These are phyloP conservation scores for Phytopythium litorale DNA, from an alignment of 352 stramenopile genomes.

Conservation along the genomic window DNA sequence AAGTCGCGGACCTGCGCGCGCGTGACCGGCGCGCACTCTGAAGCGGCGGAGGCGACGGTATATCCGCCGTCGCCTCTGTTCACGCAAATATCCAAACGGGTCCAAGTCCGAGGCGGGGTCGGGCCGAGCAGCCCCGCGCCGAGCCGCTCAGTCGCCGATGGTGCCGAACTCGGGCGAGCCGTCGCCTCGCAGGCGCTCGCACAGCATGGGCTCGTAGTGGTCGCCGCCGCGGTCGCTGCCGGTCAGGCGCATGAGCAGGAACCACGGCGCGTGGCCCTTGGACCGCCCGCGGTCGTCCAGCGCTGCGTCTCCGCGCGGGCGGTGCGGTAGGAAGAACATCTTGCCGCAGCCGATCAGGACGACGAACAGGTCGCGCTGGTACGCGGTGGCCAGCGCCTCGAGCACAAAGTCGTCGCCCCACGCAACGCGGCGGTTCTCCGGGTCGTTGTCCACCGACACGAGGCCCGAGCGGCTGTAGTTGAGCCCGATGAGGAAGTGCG, in stretches of 20 bases:
- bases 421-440: constrained; percentile 71
- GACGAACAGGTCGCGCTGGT: constrained; percentile 87
- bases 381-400: constrained; percentile 80
- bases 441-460: constrained; percentile 80
- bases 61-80: not conserved
- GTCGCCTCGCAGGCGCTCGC: constrained; percentile 75
- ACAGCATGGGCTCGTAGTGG: constrained; percentile 88
- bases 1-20: not conserved
- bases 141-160: constrained; percentile 59
- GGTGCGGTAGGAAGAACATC: constrained; percentile 87
- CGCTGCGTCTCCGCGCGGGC: constrained; percentile 40
- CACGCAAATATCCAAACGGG: not conserved
- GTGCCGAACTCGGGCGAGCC: constrained; percentile 79
- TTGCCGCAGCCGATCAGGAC: constrained; percentile 84
- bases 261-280: constrained; percentile 82
- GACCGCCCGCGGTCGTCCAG: constrained; percentile 46
- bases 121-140: not conserved
- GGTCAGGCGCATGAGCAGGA: constrained; percentile 85
- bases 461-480: constrained; percentile 78
- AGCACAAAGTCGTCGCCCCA: constrained; percentile 87
- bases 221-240: constrained; percentile 80
- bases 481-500: constrained; percentile 73
- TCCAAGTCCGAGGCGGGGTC: not conserved
- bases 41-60: not conserved
- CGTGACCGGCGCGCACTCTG: not conserved